Conservation (phyloP, 148 eudicot species). For the Fagopyrum tataricum region DNA sequence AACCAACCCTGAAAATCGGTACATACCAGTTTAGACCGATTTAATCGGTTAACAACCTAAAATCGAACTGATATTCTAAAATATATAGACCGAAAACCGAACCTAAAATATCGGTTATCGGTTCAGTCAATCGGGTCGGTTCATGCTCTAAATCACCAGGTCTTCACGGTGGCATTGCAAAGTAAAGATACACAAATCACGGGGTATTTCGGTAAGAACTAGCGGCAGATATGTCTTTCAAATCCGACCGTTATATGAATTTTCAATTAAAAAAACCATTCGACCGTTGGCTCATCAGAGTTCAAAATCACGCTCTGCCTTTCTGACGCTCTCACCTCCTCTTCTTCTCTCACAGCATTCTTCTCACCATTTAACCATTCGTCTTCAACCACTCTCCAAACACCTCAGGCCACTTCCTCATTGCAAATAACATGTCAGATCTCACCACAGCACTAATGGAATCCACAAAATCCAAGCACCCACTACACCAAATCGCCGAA, state of each 20-base stretch:
- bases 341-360: not conserved
- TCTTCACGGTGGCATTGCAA: not conserved
- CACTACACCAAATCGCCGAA: constrained; percentile 71
- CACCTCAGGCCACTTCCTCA: not conserved
- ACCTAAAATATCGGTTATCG: no score
- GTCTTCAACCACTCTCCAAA: not conserved
- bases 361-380: not conserved
- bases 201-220: not conserved
- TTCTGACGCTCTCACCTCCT: constrained; percentile 8
- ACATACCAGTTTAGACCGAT: no score
- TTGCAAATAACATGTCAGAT: constrained; percentile 15
- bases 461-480: constrained; percentile 37
- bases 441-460: constrained; percentile 35
- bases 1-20: no score
- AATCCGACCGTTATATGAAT: constrained; percentile 3
- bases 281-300: constrained; percentile 7
- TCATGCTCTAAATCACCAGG: no score
- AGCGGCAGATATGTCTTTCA: not conserved
- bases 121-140: no score
- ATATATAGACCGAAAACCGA: no score
- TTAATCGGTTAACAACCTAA: no score
- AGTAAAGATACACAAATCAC: not conserved
- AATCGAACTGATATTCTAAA: no score
- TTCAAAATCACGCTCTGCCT: constrained; percentile 3
- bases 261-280: not conserved